phyloP scores from a whole-genome alignment of 148 eudicot species.

The Camellia lanceoleosa region DNA sequence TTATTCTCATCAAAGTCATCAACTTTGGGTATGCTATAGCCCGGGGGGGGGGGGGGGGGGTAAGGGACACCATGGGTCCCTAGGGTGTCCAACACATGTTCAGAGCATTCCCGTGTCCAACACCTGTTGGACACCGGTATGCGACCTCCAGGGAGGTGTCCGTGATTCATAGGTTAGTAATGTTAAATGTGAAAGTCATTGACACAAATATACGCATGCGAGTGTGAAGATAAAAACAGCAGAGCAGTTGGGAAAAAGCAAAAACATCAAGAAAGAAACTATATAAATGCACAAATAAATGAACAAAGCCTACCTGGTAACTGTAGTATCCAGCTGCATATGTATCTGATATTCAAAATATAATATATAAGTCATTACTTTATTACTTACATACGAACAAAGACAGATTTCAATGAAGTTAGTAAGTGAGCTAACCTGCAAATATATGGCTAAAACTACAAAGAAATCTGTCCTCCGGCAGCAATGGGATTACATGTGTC shows the following conservation, averaged over 20 bases:
- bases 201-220: neutral
- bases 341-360: slow-evolving; percentile 7
- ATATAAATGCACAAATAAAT: neutral
- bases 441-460: slow-evolving; percentile 21
- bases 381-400: neutral
- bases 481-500: slow-evolving; percentile 16
- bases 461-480: slow-evolving; percentile 15
- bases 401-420: neutral
- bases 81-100: too few species aligned
- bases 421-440: slow-evolving; percentile 15
- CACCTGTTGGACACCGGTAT: too few species aligned
- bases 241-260: neutral
- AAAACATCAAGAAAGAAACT: neutral
- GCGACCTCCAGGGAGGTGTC: too few species aligned
- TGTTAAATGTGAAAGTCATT: too few species aligned
- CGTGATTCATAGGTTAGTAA: too few species aligned
- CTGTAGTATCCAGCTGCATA: slow-evolving; percentile 24
- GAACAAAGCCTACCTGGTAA: slow-evolving; percentile 10
- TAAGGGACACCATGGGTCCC: too few species aligned
- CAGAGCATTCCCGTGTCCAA: too few species aligned
- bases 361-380: neutral
- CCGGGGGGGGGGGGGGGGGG: accelerated
- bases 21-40: too few species aligned
- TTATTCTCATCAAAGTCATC: too few species aligned
- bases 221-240: neutral